phyloP scores from a whole-genome alignment of 371 early-diverging fungal genomes.

The Nematocida sp. region DNA sequence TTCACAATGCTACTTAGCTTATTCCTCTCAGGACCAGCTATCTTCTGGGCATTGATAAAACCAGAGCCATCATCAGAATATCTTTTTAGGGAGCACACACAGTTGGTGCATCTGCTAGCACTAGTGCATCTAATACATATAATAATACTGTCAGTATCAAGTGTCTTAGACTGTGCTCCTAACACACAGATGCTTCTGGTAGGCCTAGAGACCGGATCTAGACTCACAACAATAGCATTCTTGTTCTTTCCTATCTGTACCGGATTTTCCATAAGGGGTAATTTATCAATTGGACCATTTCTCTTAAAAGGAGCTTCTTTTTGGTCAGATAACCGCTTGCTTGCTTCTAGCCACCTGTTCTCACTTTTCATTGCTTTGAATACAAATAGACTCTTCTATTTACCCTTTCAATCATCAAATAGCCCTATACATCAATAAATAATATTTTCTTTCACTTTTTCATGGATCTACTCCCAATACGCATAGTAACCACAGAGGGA shows the following conservation, averaged over 20 bases:
- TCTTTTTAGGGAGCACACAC: not conserved
- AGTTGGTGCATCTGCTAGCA: not conserved
- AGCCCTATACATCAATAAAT: not conserved
- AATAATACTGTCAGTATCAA: not conserved
- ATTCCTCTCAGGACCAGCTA: too few relatives aligned
- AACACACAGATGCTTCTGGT: not conserved
- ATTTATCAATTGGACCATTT: conserved; percentile 4
- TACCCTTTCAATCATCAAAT: not conserved
- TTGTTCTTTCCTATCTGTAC: conserved; percentile 21
- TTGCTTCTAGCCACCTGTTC: not conserved
- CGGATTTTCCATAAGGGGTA: conserved; percentile 30
- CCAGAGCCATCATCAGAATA: too few relatives aligned
- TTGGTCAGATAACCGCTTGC: not conserved
- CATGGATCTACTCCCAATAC: conserved; percentile 42
- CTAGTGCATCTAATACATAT: not conserved
- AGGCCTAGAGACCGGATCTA: not conserved
- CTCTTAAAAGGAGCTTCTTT: not conserved
- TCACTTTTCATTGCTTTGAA: not conserved
- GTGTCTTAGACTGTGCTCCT: too few relatives aligned
- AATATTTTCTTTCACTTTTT: conserved; percentile 45
- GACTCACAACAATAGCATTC: too few relatives aligned
- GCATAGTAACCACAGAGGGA: conserved; percentile 7
- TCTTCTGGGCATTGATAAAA: too few relatives aligned
- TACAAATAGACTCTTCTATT: conserved; percentile 39
- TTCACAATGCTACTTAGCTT: too few relatives aligned